Percentiles rank a stretch among this genome's conserved stretches.
phyloP scores from a whole-genome alignment of 805 yeast species.

The Millerozyma acaciae region DNA sequence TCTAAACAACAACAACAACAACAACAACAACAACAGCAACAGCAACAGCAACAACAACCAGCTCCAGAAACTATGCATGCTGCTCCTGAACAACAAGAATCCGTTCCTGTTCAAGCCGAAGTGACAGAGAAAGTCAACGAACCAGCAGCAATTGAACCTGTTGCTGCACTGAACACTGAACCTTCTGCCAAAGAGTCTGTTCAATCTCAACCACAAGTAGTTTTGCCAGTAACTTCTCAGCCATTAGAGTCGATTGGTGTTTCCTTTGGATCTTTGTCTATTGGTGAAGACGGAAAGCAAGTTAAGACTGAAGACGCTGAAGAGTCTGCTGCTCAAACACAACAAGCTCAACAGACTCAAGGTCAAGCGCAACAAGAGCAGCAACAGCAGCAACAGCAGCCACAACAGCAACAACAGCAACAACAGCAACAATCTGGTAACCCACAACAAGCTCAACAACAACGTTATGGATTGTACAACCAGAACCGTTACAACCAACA shows the following conservation, averaged over 20 bases:
- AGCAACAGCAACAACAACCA: constrained; percentile 44
- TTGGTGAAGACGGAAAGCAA: constrained; percentile 39
- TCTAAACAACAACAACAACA: constrained; percentile 60
- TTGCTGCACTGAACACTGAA: too few species aligned
- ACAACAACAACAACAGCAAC: constrained; percentile 48
- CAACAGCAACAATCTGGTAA: constrained; percentile 11
- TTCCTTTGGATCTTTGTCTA: constrained; percentile 58
- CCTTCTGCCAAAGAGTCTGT: too few species aligned
- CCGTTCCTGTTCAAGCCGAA: constrained; percentile 4
- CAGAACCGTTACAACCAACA: constrained; percentile 13
- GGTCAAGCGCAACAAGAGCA: constrained; percentile 19
- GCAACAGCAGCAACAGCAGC: constrained; percentile 12
- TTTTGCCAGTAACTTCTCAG: constrained; percentile 51
- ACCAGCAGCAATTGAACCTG: constrained; percentile 11
- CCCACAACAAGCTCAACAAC: constrained; percentile 14
- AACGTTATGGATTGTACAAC: constrained; percentile 11
- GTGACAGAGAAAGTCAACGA: constrained; percentile 14
- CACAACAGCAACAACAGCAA: constrained; percentile 11
- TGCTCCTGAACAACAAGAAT: constrained; percentile 4
- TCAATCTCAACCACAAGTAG: constrained; percentile 28
- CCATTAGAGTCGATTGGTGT: constrained; percentile 50
- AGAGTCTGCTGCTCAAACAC: constrained; percentile 8
- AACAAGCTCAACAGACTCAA: constrained; percentile 22
- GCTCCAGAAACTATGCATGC: too few species aligned
- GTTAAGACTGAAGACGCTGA: constrained; percentile 13